Evolutionary conservation across 345 rosid species (phyloP).

Genomic region (Populus deltoides): DNA sequence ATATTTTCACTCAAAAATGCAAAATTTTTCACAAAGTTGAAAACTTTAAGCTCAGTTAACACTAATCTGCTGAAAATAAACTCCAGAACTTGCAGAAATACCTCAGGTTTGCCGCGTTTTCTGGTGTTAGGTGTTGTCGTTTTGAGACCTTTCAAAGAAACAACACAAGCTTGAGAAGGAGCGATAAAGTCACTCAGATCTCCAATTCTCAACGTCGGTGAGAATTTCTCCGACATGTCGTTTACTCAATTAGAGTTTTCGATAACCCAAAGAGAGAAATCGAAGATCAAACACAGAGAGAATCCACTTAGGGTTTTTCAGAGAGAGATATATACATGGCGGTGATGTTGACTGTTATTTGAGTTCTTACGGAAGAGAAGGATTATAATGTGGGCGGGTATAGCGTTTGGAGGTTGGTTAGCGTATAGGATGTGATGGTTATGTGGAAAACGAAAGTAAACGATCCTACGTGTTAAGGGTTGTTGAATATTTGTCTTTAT

Average conservation of each 20-base stretch:
- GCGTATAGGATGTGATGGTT: background rate
- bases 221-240: conserved; percentile 82
- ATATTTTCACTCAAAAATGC: background rate
- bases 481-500: background rate
- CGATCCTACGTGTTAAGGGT: background rate
- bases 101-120: conserved; percentile 56
- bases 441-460: background rate
- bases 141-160: conserved; percentile 61
- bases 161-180: conserved; percentile 83
- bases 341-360: background rate
- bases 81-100: conserved; percentile 1
- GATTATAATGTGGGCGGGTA: background rate
- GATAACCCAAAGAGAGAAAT: background rate
- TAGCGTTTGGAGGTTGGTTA: background rate
- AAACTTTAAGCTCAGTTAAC: background rate
- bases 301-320: background rate
- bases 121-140: conserved; percentile 25
- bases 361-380: background rate
- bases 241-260: background rate
- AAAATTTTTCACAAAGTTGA: background rate
- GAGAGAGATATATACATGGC: background rate
- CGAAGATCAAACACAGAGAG: background rate
- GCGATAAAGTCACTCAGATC: conserved; percentile 97
- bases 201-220: conserved; percentile 77
- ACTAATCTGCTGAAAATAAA: background rate